Percentiles rank a stretch among this genome's conserved stretches.
These are phyloP conservation scores for Sporothrix pallida DNA, from an alignment of 2,329 filamentous ascomycete species.

Conservation along the genomic window DNA sequence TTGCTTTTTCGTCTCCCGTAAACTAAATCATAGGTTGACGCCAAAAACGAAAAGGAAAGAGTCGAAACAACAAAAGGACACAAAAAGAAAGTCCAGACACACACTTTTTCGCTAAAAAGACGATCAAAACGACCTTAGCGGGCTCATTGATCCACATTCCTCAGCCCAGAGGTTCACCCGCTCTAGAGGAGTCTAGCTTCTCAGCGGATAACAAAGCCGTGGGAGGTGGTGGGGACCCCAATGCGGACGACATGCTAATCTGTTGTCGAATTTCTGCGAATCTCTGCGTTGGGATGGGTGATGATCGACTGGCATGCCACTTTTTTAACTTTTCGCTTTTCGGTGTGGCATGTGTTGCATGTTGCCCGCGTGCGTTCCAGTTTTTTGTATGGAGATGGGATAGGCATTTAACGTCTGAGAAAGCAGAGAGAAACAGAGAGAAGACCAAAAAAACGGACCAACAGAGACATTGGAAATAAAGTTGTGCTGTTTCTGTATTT, in stretches of 20 bases:
- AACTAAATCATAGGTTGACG: not conserved
- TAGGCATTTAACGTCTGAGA: not conserved
- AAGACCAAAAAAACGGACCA: not conserved
- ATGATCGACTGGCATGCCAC: not conserved
- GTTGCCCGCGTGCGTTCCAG: not conserved
- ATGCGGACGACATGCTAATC: constrained; percentile 15
- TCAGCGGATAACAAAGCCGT: not conserved
- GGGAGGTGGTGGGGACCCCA: not conserved
- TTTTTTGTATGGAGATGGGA: constrained; percentile 12
- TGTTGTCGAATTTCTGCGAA: not conserved
- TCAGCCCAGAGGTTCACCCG: constrained; percentile 9
- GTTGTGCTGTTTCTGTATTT: not conserved
- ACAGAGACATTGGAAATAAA: not conserved
- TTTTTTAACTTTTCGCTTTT: not conserved
- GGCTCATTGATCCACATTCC: not conserved
- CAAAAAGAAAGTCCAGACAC: not conserved
- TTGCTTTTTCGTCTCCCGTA: not conserved
- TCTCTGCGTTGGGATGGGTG: not conserved
- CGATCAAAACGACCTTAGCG: not conserved
- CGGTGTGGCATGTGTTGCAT: not conserved
- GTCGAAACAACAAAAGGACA: not conserved
- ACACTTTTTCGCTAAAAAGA: not conserved
- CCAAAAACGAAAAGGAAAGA: not conserved
- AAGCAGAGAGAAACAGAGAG: not conserved
- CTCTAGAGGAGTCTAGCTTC: not conserved